phyloP scores from a whole-genome alignment of 306 rosid species.

The Pyrus communis region DNA sequence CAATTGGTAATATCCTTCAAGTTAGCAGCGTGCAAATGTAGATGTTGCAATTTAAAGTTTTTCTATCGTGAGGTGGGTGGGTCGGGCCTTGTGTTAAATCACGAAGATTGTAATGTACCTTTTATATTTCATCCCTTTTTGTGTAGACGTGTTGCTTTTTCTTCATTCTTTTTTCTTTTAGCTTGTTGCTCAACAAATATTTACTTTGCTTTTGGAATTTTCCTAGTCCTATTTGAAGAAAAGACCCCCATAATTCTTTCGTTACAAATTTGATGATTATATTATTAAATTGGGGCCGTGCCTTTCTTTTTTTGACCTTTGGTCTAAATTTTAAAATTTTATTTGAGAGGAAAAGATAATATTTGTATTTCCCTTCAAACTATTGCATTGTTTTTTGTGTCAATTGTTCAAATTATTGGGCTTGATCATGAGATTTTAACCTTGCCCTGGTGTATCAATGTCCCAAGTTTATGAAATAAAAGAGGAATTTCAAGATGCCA shows the following conservation, averaged over 20 bases:
- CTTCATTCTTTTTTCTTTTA: neutral
- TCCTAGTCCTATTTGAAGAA: conserved; percentile 3
- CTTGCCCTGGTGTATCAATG: too few species aligned
- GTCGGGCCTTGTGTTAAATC: conserved; percentile 31
- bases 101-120: conserved; percentile 43
- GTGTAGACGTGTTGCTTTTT: conserved; percentile 28
- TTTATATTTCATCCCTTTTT: conserved; percentile 33
- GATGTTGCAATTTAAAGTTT: neutral
- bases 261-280: conserved; percentile 2
- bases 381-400: too few species aligned
- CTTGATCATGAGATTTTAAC: too few species aligned
- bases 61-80: neutral
- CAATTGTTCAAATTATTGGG: too few species aligned
- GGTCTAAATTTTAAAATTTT: too few species aligned
- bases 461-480: too few species aligned
- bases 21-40: too few species aligned
- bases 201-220: neutral
- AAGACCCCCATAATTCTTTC: neutral
- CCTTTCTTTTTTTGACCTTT: neutral
- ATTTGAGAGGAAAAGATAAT: too few species aligned
- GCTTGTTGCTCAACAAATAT: conserved; percentile 1
- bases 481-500: too few species aligned
- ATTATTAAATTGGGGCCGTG: conserved; percentile 4
- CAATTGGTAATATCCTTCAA: too few species aligned
- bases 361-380: too few species aligned